A percentile compares a stretch with the other conserved stretches of the same genome.
Conservation (phyloP, 352 stramenopile genomes). For the Phytophthora pluvialis region DNA sequence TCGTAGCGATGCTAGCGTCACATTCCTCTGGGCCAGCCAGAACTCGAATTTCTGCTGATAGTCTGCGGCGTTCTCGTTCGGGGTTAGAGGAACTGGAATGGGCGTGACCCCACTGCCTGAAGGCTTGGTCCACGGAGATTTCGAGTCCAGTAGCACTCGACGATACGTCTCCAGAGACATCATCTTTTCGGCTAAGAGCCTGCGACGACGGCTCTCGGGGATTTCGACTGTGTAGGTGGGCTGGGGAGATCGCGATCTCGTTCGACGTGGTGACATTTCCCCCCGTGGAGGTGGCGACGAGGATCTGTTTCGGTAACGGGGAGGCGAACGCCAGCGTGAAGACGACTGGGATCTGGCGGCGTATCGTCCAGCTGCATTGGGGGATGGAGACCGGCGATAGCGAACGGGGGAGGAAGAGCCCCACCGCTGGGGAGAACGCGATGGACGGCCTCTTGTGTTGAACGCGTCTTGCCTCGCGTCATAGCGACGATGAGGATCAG, state of each 20-base stretch:
- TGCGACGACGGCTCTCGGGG: conserved; percentile 9
- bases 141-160: conserved; percentile 6
- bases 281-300: conserved; percentile 14
- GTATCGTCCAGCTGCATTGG: background rate
- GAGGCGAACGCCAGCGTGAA: conserved; percentile 12
- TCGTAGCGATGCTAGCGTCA: conserved; percentile 19
- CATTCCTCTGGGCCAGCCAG: conserved; percentile 27
- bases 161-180: conserved; percentile 27
- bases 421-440: conserved; percentile 1
- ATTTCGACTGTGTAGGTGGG: conserved; percentile 13
- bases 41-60: conserved; percentile 41
- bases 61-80: conserved; percentile 14
- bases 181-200: conserved; percentile 22
- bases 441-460: conserved; percentile 3
- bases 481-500: conserved; percentile 19
- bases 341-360: conserved; percentile 13
- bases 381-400: conserved; percentile 10
- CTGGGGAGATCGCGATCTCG: conserved; percentile 21
- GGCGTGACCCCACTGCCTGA: background rate
- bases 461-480: conserved; percentile 8
- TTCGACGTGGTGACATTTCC: conserved; percentile 11
- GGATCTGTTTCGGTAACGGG: conserved; percentile 17
- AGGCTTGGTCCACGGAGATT: conserved; percentile 17
- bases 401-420: background rate
- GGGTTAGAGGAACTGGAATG: conserved; percentile 25